Evolutionary conservation across 768 basidiomycete genomes (phyloP), one percentile per base, ranked within the genome.

Genomic region (Pleurotus platypus): DNA sequence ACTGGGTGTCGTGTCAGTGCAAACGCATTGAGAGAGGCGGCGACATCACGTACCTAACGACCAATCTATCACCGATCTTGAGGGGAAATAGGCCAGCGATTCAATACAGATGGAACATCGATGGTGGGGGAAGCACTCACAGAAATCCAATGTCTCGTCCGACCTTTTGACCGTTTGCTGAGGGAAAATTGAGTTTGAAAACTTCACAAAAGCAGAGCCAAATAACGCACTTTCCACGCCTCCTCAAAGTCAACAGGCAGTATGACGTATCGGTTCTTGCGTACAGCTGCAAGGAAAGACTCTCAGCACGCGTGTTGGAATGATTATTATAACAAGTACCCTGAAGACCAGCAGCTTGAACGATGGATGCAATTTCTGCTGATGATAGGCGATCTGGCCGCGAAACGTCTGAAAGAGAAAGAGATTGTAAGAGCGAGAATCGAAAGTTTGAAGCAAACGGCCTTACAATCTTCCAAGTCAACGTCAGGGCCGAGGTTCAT

Each of bases 401-500:
- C 50, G 95, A 98, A 46, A 99, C 94, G 66, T 97, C 97, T 98
- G 64, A 27, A 43, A 18, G 37, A 35, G 30, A 35, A 35, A 11
- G 24, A 26, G 22, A 53, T 24, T 8, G 55, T 66, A 49, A 68
- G 57, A 40, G 27, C 59, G 51, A 15, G 27, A 18, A 42, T 15
- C 27, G 55, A 51, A 49, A 27, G 8, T 46, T 24, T 22, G 18
- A n/a, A 53, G 11, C 22, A 24, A 18, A 7, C 13, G 8, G 16
- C 78, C 91, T 66, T 63, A 97, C 96, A 98, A 67, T 99, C 97
- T 75, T 99, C 97, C 50, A 99, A 75, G 71, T 99, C 97, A 2
- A 99, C 97, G 68, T 99, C 97, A 3, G 94, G 93, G 4, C 94
- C 89, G 42, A 99, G 81, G 69, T 96, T 98, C 97, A 99, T 99